Base-by-base conservation (phyloP, 1,284 basidiomycete genomes). In the Schizophyllum commune region DNA sequence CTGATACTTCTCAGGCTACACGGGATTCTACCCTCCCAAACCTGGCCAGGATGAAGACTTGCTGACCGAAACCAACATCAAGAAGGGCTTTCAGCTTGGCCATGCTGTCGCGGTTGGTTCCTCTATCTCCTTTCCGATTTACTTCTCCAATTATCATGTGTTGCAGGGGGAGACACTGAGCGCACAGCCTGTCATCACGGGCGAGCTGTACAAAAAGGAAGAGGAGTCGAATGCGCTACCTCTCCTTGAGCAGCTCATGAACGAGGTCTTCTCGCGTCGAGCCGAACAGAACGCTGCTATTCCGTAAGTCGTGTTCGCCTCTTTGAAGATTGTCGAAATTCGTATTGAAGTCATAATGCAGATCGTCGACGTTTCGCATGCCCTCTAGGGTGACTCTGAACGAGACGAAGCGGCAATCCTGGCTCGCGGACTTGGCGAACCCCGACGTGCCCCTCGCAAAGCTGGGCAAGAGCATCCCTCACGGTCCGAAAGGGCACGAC, bases 351-450 rank as follows among this genome's bases (percentile, higher is more conserved):
- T 32, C 47, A 59, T 58, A 58, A 32, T 61, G 17, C 13, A 95
- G 93, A 5, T 68, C 84, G 19, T 85, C 88, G 20, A 81, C 88
- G 0, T 96, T 94, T 73, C 89, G 89, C 55, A 84, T 96, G 61
- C 94, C 94, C 0, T 86, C 88, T 3, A 81, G 96, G 64, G 94
- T 96, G 4, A 97, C 94, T 1, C 81, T 96, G 52, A 96, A 94
- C 68, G 95, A 98, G 67, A 77, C 85, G 11, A 96, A 94, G 71
- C 86, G 94, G 5, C 84, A 90, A 65, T 82, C 91, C 19, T 99
- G 96, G 88, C 90, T 98, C 68, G 83, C 85, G 9, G 96, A 98
- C 67, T 84, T 99, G 17, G 92, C 95, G 15, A 91, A 98, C 68
- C 89, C 94, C 0, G 78, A 84, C 22, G 89, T 98, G 2, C 96